Evolutionary conservation across 495 filamentous ascomycete genomes (phyloP).

Genomic region (Penicillium macrosclerotiorum): DNA sequence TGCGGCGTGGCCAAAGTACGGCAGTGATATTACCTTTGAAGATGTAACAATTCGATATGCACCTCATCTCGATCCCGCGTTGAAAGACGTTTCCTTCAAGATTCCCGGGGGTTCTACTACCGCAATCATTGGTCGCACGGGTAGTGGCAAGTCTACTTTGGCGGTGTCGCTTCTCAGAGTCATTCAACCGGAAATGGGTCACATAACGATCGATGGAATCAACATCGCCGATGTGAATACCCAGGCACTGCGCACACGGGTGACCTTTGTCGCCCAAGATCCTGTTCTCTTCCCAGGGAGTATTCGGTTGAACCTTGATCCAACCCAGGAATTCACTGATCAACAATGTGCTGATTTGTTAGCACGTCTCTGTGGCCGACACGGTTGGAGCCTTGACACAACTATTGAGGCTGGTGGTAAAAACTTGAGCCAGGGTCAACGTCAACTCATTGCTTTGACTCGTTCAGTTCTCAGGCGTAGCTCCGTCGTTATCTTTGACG

Average conservation of each 20-base stretch:
- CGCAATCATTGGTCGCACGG: constrained; percentile 61
- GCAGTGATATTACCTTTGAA: constrained; percentile 70
- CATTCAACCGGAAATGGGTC: constrained; percentile 49
- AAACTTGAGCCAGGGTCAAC: constrained; percentile 60
- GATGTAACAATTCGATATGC: constrained; percentile 76
- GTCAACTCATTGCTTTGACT: constrained; percentile 60
- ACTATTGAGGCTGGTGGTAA: constrained; percentile 56
- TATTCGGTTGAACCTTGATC: constrained; percentile 59
- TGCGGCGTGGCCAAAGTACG: constrained; percentile 68
- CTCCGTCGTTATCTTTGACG: constrained; percentile 65
- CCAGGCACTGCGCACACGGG: constrained; percentile 55
- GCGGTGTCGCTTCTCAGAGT: constrained; percentile 63
- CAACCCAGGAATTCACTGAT: constrained; percentile 45
- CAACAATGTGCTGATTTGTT: constrained; percentile 51
- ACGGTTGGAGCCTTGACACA: constrained; percentile 54
- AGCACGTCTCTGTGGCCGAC: constrained; percentile 46
- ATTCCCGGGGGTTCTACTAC: constrained; percentile 73
- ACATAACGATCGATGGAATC: constrained; percentile 58
- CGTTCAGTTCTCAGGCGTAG: constrained; percentile 57
- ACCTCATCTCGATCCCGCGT: constrained; percentile 66
- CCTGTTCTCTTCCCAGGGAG: constrained; percentile 62
- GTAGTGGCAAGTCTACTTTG: constrained; percentile 66
- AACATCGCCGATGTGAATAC: constrained; percentile 58
- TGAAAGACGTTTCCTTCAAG: constrained; percentile 60
- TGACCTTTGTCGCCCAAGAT: constrained; percentile 66